A percentile compares a stretch with the other conserved stretches of the same genome.
Evolutionary conservation across 176 grass and related monocot genomes (phyloP).

Genomic region (Musa itinerans): DNA sequence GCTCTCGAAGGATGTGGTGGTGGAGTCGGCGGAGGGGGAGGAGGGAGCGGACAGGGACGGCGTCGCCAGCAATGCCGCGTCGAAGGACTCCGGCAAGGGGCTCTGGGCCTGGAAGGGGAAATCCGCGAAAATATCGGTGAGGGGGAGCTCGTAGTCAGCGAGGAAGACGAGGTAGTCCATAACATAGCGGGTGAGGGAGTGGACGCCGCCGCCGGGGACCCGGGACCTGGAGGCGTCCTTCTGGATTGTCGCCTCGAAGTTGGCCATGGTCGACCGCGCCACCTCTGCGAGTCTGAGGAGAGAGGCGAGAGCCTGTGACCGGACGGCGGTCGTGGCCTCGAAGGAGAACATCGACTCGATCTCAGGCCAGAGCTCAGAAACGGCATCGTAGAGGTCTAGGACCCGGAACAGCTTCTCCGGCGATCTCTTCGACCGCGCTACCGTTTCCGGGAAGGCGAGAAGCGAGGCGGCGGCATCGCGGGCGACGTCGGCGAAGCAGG

Average conservation of each 20-base stretch:
- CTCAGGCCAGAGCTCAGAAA: constrained; percentile 26
- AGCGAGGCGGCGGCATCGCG: constrained; percentile 26
- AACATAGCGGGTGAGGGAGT: constrained; percentile 48
- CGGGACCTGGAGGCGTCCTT: constrained; percentile 31
- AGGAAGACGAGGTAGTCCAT: constrained; percentile 69
- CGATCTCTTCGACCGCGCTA: constrained; percentile 21
- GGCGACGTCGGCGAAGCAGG: constrained; percentile 35
- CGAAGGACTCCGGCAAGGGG: background rate
- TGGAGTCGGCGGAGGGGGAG: background rate
- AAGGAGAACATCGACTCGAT: constrained; percentile 27
- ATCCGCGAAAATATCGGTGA: constrained; percentile 25
- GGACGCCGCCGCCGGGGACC: constrained; percentile 36
- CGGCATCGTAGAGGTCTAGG: constrained; percentile 45
- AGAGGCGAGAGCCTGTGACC: background rate
- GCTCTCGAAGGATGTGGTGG: background rate
- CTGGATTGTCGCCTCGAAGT: constrained; percentile 51
- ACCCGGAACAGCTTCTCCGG: constrained; percentile 55
- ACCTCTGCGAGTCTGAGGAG: constrained; percentile 24
- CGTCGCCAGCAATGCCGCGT: background rate
- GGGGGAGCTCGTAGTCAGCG: constrained; percentile 42
- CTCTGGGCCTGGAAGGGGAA: background rate
- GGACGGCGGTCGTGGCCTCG: constrained; percentile 13
- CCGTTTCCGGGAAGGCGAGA: constrained; percentile 30
- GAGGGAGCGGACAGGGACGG: background rate
- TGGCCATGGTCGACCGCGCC: constrained; percentile 3